A percentile compares a stretch with the other conserved stretches of the same genome.
These are phyloP conservation scores for Echium plantagineum DNA, from an alignment of 257 asterid genomes.

Conservation along the genomic window DNA sequence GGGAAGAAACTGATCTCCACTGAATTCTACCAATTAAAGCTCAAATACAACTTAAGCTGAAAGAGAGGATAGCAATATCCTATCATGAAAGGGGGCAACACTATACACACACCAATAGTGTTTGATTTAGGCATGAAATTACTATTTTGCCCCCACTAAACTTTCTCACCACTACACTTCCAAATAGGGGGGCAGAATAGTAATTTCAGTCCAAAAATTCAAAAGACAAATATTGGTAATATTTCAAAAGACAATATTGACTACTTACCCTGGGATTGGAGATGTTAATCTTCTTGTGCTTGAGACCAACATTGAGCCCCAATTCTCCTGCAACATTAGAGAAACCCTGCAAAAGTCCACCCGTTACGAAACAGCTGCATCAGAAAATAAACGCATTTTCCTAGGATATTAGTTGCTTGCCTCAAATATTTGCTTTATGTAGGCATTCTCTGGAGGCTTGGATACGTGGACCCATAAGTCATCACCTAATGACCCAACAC, in stretches of 20 bases:
- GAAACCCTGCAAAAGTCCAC: constrained; percentile 54
- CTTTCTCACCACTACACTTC: too few species aligned
- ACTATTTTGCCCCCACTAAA: too few species aligned
- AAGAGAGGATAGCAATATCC: too few species aligned
- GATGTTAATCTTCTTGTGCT: constrained; percentile 97
- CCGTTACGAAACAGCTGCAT: constrained; percentile 14
- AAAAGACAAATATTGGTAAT: too few species aligned
- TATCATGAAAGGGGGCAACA: too few species aligned
- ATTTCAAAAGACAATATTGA: background rate
- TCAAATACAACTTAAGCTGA: too few species aligned
- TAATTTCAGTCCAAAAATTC: too few species aligned
- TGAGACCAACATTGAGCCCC: constrained; percentile 74
- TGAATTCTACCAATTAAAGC: too few species aligned
- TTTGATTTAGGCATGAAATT: too few species aligned
- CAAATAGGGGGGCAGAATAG: too few species aligned
- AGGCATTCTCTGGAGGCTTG: constrained; percentile 86
- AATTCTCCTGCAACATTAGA: constrained; percentile 60
- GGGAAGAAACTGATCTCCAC: too few species aligned
- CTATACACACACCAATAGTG: too few species aligned
- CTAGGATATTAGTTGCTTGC: constrained; percentile 19
- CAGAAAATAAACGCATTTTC: constrained; percentile 1
- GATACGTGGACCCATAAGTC: constrained; percentile 81
- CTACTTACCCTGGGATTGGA: constrained; percentile 86
- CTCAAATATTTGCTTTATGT: constrained; percentile 85
- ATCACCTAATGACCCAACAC: constrained; percentile 53